These are phyloP conservation scores for Aspergillus tubingensis DNA, from an alignment of 2,329 filamentous ascomycete genomes.

Conservation along the genomic window DNA sequence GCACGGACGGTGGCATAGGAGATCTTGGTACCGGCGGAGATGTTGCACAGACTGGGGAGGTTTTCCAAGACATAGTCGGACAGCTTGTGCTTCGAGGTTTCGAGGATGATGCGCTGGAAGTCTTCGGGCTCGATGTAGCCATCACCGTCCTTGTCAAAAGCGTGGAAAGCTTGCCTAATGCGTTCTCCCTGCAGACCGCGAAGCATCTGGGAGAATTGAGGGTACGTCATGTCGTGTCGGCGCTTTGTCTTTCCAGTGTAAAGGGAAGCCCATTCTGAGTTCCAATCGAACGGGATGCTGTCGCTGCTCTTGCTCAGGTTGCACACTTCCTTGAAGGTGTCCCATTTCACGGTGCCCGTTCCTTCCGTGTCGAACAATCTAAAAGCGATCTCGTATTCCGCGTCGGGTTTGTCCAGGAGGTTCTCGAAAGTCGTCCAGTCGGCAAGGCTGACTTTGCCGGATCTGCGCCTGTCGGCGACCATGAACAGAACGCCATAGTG, in stretches of 20 bases:
- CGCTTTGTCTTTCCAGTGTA: conserved; percentile 88
- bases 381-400: conserved; percentile 98
- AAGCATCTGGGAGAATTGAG: conserved; percentile 97
- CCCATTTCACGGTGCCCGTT: conserved; percentile 83
- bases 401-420: conserved; percentile 88
- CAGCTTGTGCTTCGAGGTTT: conserved; percentile 92
- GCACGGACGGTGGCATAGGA: conserved; percentile 97
- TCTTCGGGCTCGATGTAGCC: conserved; percentile 95
- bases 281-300: conserved; percentile 93
- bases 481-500: conserved; percentile 93
- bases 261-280: conserved; percentile 91
- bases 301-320: conserved; percentile 83
- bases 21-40: conserved; percentile 86
- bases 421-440: conserved; percentile 97
- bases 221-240: conserved; percentile 89
- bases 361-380: conserved; percentile 88
- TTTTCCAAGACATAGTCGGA: conserved; percentile 94
- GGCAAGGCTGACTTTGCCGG: conserved; percentile 72
- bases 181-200: conserved; percentile 93
- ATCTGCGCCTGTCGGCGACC: conserved; percentile 78
- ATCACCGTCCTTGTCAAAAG: conserved; percentile 86
- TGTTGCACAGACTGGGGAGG: conserved; percentile 90
- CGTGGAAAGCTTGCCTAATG: conserved; percentile 90
- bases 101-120: conserved; percentile 93
- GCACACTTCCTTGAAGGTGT: conserved; percentile 82